Conservation (phyloP, 148 eudicot genomes). For the Heliamphora exappendiculata region DNA sequence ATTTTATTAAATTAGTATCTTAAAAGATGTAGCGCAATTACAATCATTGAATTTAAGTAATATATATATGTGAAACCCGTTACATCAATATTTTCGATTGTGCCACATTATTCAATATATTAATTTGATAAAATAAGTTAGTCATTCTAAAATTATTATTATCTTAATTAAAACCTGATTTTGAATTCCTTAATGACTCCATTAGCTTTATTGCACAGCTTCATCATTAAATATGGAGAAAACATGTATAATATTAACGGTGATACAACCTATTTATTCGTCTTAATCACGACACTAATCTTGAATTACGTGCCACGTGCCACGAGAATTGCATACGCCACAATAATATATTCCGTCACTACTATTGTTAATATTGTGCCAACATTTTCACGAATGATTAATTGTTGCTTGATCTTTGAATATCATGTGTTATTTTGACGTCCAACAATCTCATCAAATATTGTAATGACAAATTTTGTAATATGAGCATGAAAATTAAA, state of each 20-base stretch:
- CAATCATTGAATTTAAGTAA: too few relatives aligned
- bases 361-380: background rate
- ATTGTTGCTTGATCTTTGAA: background rate
- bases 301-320: slow-evolving; percentile 3
- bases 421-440: too few relatives aligned
- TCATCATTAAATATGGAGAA: background rate
- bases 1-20: too few relatives aligned
- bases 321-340: background rate
- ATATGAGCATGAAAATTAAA: too few relatives aligned
- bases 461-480: too few relatives aligned
- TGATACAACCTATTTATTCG: slow-evolving; percentile 1
- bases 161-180: slow-evolving; percentile 10
- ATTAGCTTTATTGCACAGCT: background rate
- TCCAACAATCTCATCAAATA: background rate
- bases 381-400: background rate
- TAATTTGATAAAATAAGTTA: too few relatives aligned
- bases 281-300: background rate
- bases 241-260: background rate
- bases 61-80: too few relatives aligned
- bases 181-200: background rate
- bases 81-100: too few relatives aligned
- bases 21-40: too few relatives aligned
- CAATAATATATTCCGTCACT: background rate
- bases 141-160: too few relatives aligned
- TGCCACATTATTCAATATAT: too few relatives aligned